Evolutionary conservation across 805 yeast genomes (phyloP).

Genomic region (Ogataea haglerorum): DNA sequence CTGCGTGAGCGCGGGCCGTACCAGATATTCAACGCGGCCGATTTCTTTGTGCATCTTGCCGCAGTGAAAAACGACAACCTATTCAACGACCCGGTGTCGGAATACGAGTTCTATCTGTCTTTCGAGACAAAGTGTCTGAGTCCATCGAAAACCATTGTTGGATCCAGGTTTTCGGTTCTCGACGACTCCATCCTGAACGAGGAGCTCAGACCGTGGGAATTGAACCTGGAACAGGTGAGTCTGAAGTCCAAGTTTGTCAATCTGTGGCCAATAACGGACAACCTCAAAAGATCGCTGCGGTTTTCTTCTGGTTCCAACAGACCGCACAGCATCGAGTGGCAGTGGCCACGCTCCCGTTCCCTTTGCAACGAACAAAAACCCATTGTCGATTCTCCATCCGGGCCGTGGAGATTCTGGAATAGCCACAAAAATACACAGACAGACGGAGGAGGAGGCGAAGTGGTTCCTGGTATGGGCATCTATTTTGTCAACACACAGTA

Average conservation of each 20-base stretch:
- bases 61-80: constrained; percentile 4
- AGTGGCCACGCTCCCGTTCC: constrained; percentile 23
- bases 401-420: constrained; percentile 10
- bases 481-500: constrained; percentile 18
- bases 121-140: constrained; percentile 14
- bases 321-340: constrained; percentile 9
- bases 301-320: constrained; percentile 17
- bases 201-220: constrained; percentile 23
- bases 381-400: not conserved
- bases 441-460: constrained; percentile 16
- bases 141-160: constrained; percentile 12
- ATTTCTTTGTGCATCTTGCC: constrained; percentile 14
- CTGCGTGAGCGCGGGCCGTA: constrained; percentile 24
- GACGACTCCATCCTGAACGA: constrained; percentile 22
- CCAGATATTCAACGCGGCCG: constrained; percentile 18
- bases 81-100: constrained; percentile 15
- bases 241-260: constrained; percentile 17
- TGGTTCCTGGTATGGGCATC: constrained; percentile 13
- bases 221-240: constrained; percentile 16
- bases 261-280: constrained; percentile 29
- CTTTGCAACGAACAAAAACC: not conserved
- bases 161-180: constrained; percentile 21
- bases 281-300: constrained; percentile 14
- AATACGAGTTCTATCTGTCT: constrained; percentile 22
- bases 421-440: not conserved